Base-by-base conservation (phyloP, 2,329 filamentous ascomycete species). In the Fusarium piperis region DNA sequence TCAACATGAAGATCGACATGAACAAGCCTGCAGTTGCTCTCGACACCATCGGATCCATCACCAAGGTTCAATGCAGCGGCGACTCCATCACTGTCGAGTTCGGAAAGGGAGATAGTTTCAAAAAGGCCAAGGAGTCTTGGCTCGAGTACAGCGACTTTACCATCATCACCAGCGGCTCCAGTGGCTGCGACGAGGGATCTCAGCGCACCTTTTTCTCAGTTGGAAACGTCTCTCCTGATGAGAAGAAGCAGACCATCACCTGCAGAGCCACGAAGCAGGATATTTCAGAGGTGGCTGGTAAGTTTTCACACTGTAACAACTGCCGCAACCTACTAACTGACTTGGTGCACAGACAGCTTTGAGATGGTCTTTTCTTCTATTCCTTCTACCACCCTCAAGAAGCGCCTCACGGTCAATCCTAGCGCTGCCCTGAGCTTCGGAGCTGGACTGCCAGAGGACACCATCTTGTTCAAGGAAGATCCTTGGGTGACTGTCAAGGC, bases 101-200 rank as follows among this genome's bases (percentile, higher is more conserved):
- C 52, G 44, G 52, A 26, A 32, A 64, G 10, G 44, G 53, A 4
- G 56, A 53, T 3, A 60, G 60, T n/a, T 73, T 71, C 20, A 39
- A 57, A 20, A 62, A 66, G 48, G 70, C 70, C 2, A 39, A 65
- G 6, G 55, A 35, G 9, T 59, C 65, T 36, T 73, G 70, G 70
- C 53, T 63, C 6, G 46, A 71, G 26, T 58, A 71, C 23, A 57
- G 59, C 13, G 39, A 33, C 16, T 68, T 85, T 38, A 75, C 83
- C 41, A 69, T 85, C 56, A 78, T 85, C 66, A 85, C 83, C 15
- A 84, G 83, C 74, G 80, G 84, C 72, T 61, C 81, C 20, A 82
- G 81, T 32, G 77, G 82, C 64, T 84, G 83, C 64, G 81, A 84
- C 62, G 70, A 71, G n/a, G 76, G 80, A 60, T 74, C 79, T 23